Evolutionary conservation across 2,329 filamentous ascomycete genomes (phyloP).

Genomic region (Botrytis paeoniae): DNA sequence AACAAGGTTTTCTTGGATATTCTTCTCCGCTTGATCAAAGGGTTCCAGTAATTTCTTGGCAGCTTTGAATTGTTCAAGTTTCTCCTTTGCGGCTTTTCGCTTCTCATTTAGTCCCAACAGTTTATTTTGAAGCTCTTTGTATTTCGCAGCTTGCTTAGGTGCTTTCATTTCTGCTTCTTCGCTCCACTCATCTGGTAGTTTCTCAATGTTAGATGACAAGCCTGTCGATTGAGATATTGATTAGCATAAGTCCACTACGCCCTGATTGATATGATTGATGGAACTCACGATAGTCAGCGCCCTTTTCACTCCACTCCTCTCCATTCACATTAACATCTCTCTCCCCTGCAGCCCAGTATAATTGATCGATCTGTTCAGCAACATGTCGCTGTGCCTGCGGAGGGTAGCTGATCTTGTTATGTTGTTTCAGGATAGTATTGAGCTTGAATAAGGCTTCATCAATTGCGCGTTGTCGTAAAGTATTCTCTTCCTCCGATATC

Average conservation of each 20-base stretch:
- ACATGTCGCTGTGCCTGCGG: conserved; percentile 68
- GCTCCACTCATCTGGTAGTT: conserved; percentile 34
- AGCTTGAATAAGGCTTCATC: conserved; percentile 57
- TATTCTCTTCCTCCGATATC: conserved; percentile 44
- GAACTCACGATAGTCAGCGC: conserved; percentile 37
- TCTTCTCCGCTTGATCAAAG: conserved; percentile 44
- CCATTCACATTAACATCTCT: conserved; percentile 37
- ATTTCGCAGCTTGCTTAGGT: conserved; percentile 47
- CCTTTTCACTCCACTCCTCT: conserved; percentile 42
- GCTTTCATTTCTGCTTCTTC: conserved; percentile 39
- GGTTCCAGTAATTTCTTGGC: conserved; percentile 53
- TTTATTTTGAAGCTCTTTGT: conserved; percentile 48
- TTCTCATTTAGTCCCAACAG: conserved; percentile 51
- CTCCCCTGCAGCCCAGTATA: conserved; percentile 55
- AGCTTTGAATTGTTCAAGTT: conserved; percentile 47
- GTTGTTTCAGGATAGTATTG: conserved; percentile 62
- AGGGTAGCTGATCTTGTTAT: conserved; percentile 63
- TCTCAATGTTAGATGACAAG: conserved; percentile 31
- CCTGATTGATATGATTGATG: background rate
- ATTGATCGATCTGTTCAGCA: conserved; percentile 66
- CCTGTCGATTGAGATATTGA: conserved; percentile 21
- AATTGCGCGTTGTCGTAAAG: conserved; percentile 45
- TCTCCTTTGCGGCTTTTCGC: conserved; percentile 42
- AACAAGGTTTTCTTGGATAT: conserved; percentile 64
- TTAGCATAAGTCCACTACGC: background rate